Conservation (phyloP, 1,139 yeast species). For the Tardiomyces blankii region DNA sequence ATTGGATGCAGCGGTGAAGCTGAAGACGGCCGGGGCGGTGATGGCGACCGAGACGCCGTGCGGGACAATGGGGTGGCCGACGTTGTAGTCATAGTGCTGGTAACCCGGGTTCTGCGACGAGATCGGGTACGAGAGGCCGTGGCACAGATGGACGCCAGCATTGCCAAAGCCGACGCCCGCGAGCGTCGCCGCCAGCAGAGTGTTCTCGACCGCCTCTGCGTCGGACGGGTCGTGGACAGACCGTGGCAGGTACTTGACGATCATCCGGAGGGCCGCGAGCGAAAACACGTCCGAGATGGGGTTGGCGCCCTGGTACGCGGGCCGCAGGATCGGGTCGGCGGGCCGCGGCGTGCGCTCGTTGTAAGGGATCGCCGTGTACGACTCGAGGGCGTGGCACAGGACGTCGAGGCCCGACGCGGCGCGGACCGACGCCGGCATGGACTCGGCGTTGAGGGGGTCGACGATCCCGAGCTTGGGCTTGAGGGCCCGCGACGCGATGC, state of each 20-base stretch:
- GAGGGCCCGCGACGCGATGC: conserved; percentile 30
- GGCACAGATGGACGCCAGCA: conserved; percentile 33
- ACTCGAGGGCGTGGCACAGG: conserved; percentile 34
- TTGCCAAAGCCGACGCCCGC: conserved; percentile 34
- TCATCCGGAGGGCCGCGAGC: conserved; percentile 28
- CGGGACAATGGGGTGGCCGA: conserved; percentile 30
- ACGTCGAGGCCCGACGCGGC: conserved; percentile 36
- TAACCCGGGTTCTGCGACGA: conserved; percentile 30
- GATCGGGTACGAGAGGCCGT: conserved; percentile 31
- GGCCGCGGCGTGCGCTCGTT: conserved; percentile 31
- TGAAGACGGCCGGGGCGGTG: conserved; percentile 31
- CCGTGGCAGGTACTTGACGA: conserved; percentile 30
- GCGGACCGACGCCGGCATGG: conserved; percentile 34
- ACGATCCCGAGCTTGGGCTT: conserved; percentile 31
- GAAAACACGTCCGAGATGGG: conserved; percentile 32
- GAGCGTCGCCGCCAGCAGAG: conserved; percentile 31
- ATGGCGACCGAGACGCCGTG: conserved; percentile 33
- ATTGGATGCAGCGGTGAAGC: conserved; percentile 30
- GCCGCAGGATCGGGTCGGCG: conserved; percentile 27
- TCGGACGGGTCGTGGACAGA: conserved; percentile 29
- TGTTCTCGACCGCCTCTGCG: conserved; percentile 29
- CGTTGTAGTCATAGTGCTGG: conserved; percentile 29
- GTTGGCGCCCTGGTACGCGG: conserved; percentile 34
- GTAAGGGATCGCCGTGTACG: conserved; percentile 33
- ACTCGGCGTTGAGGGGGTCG: conserved; percentile 31